Base-by-base conservation (phyloP, 163 green algal genomes). In the Scenedesmus sp. region DNA sequence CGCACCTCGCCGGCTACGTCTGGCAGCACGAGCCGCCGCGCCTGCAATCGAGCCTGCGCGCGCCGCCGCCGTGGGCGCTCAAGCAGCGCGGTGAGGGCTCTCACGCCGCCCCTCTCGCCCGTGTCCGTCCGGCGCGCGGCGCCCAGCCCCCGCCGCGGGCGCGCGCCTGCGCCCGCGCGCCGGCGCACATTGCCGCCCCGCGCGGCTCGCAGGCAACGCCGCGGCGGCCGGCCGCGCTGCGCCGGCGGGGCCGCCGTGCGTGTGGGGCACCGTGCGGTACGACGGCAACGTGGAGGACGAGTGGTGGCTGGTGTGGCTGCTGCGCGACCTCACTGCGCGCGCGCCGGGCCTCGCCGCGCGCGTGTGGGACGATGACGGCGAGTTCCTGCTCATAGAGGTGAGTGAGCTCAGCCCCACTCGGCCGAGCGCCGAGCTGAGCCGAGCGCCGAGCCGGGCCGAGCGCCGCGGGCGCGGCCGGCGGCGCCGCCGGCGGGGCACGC, bases 351-450 rank as follows among this genome's bases (percentile, higher is more conserved):
- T 63, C 9, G 60, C 29, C 34, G 47, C 70, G 15, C 83, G 89
- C 54, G 84, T 96, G 31, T 96, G 92, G 91, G 95, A 99, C 82
- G 93, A 95, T 54, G 95, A 99, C 76, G 94, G 93, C 0, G 89
- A 98, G 62, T 98, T 98, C 75, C 65, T 98, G 75, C 85, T 97
- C 2, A 96, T 97, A 50, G 94, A 83, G 63, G 75, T 76, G 63
- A 54, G 50, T 47, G 39, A 47, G 39, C 13, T 31, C 22, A 28
- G 56, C 14, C 56, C 15, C 15, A 57, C 18, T 57, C 17, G n/a
- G n/a, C n/a, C n/a, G n/a, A n/a, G n/a, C n/a, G n/a, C n/a, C n/a
- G n/a, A n/a, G n/a, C n/a, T n/a, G n/a, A n/a, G n/a, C n/a, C n/a
- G n/a, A n/a, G n/a, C n/a, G n/a, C n/a, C n/a, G n/a, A n/a, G n/a